Evolutionary conservation across 2,329 filamentous ascomycete species (phyloP), one percentile per base, ranked within the genome.

Genomic region (Venturia carpophila): DNA sequence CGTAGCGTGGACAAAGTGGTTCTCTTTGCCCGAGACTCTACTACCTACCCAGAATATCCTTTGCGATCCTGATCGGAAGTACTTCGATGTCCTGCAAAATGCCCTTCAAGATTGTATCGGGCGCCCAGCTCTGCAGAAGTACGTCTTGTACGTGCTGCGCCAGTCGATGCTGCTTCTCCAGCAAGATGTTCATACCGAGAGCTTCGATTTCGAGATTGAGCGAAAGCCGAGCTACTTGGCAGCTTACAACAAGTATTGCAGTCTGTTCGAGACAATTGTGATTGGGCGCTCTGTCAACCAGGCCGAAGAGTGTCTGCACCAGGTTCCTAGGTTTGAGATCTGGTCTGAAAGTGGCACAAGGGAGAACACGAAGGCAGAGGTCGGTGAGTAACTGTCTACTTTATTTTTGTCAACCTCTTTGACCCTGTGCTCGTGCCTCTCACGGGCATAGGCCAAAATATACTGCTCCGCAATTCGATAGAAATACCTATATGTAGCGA

Each of bases 281-380:
- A 73, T 82, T 24, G 77, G 79, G 47, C 75, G 79, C 30, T 82
- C 82, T 67, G 68, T 78, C 52, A 81, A 81, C 66, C 79, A 82
- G 66, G 75, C 80, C 2, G 69, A 79, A 43, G 79, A 77, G 27
- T 79, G 77, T 62, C 71, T 80, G 39, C 24, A 47, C n/a, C 41
- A 41, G 24, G 34, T 60, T 10, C 55, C 64, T 2, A 15, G 2
- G 5, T 45, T 42, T 58, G 52, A 42, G 19, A 43, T 9, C n/a
- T 49, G 41, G 3, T 45, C 34, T 30, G 37, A 43, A 9, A 47
- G 45, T 24, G 45, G 45, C n/a, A 19, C n/a, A 10, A 24, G 21
- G n/a, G 19, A 21, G 45, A 19, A 30, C 6, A 69, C 71, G 1
- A 66, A 70, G 13, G 64, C 73, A 39, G 69, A 68, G 10, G 66